Evolutionary conservation across 2,329 filamentous ascomycete species (phyloP).

Genomic region (Biscogniauxia sp.): DNA sequence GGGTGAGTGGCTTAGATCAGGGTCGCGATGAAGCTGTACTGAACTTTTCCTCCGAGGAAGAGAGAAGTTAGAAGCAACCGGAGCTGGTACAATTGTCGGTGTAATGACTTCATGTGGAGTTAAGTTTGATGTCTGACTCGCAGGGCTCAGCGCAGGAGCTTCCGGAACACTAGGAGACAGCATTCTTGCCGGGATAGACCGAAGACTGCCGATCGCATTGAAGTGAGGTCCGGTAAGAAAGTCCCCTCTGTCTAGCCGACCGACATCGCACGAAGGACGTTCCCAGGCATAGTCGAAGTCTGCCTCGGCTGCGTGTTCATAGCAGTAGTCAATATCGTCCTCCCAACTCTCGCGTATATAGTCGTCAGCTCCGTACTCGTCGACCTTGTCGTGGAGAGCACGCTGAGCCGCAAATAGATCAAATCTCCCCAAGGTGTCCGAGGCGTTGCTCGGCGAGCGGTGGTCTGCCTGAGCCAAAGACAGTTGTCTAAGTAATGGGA

Average conservation of each 20-base stretch:
- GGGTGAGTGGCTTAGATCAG: slow-evolving; percentile 44
- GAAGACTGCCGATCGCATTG: slow-evolving; percentile 13
- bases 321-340: slow-evolving; percentile 69
- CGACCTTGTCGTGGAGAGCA: slow-evolving; percentile 27
- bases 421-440: slow-evolving; percentile 50
- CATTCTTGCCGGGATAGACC: slow-evolving; percentile 12
- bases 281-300: slow-evolving; percentile 67
- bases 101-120: slow-evolving; percentile 45
- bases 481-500: slow-evolving; percentile 51
- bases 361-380: slow-evolving; percentile 28
- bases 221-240: slow-evolving; percentile 1
- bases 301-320: slow-evolving; percentile 66
- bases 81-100: slow-evolving; percentile 36
- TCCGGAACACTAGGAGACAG: slow-evolving; percentile 39
- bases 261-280: slow-evolving; percentile 44
- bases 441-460: slow-evolving; percentile 46
- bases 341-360: slow-evolving; percentile 57
- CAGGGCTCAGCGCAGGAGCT: slow-evolving; percentile 48
- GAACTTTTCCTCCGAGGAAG: slow-evolving; percentile 42
- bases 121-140: slow-evolving; percentile 43
- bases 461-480: slow-evolving; percentile 33
- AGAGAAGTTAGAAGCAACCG: slow-evolving; percentile 50
- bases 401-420: slow-evolving; percentile 39
- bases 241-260: neutral
- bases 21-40: slow-evolving; percentile 30